phyloP scores from a whole-genome alignment of 257 asterid genomes.

The Anisodus tanguticus region DNA sequence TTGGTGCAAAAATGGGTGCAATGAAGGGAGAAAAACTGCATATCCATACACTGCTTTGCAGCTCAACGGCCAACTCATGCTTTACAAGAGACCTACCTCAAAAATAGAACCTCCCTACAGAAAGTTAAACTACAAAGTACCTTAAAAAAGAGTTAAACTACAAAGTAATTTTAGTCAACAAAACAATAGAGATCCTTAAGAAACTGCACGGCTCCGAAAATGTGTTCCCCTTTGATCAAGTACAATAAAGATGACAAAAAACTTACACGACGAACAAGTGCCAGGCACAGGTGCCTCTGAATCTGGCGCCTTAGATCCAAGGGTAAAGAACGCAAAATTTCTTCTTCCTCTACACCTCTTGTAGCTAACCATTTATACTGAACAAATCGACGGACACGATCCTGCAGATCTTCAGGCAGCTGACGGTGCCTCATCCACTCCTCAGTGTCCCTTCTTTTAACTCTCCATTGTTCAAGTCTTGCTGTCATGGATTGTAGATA shows the following conservation, averaged over 20 bases:
- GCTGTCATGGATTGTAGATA: slow-evolving; percentile 84
- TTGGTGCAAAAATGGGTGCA: slow-evolving; percentile 18
- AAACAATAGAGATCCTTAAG: background rate
- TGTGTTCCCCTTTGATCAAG: background rate
- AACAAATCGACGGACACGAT: slow-evolving; percentile 76
- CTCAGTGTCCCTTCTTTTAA: slow-evolving; percentile 79
- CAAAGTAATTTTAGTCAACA: slow-evolving; percentile 1
- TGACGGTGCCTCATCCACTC: slow-evolving; percentile 98
- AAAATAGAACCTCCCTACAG: slow-evolving; percentile 1
- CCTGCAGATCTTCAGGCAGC: slow-evolving; percentile 74
- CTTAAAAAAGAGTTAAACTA: background rate
- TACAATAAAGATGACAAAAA: background rate
- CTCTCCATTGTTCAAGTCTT: slow-evolving; percentile 93
- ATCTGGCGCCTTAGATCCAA: slow-evolving; percentile 75
- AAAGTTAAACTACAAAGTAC: slow-evolving; percentile 13
- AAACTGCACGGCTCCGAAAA: background rate
- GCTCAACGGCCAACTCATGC: slow-evolving; percentile 2
- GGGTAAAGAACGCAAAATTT: slow-evolving; percentile 68
- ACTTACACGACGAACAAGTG: slow-evolving; percentile 89
- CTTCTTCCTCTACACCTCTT: slow-evolving; percentile 86
- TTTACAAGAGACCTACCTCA: slow-evolving; percentile 6
- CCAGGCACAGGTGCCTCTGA: slow-evolving; percentile 84
- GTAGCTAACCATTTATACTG: slow-evolving; percentile 88
- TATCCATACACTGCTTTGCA: background rate
- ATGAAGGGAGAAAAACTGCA: background rate